Evolutionary conservation across 1,284 basidiomycete species (phyloP).

Genomic region (Cutaneotrichosporon cyanovorans): DNA sequence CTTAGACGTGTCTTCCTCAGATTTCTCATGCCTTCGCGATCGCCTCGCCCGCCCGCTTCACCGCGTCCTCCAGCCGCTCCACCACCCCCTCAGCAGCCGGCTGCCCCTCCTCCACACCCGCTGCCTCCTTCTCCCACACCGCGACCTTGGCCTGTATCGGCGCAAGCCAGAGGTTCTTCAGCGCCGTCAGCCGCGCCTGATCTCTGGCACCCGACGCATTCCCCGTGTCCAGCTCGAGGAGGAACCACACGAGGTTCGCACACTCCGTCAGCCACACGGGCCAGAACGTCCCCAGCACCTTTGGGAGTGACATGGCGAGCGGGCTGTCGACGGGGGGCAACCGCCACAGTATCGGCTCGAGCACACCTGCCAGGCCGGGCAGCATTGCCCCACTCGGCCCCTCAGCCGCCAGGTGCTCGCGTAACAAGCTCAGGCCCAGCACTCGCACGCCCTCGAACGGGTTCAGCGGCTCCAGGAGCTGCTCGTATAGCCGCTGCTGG

Average conservation of each 20-base stretch:
- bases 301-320: conserved; percentile 11
- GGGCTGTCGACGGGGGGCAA: conserved; percentile 9
- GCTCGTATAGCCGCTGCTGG: conserved; percentile 25
- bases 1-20: too few species aligned
- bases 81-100: too few species aligned
- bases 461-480: conserved; percentile 34
- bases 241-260: conserved; percentile 17
- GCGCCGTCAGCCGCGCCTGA: neutral
- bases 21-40: too few species aligned
- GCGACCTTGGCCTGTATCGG: too few species aligned
- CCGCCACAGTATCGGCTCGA: conserved; percentile 20
- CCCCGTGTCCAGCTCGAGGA: conserved; percentile 8
- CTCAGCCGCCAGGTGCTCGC: conserved; percentile 20
- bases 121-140: too few species aligned
- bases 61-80: too few species aligned
- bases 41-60: too few species aligned
- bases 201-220: conserved; percentile 10
- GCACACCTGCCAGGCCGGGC: conserved; percentile 11
- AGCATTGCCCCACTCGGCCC: conserved; percentile 6
- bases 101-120: too few species aligned
- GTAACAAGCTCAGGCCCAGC: conserved; percentile 25
- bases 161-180: conserved; percentile 4
- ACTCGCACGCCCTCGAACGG: conserved; percentile 35
- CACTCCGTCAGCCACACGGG: conserved; percentile 28
- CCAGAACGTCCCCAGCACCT: conserved; percentile 20